Evolutionary conservation across 192 early-diverging fungal species (phyloP).

Genomic region (Chytriomyces hyalinus): DNA sequence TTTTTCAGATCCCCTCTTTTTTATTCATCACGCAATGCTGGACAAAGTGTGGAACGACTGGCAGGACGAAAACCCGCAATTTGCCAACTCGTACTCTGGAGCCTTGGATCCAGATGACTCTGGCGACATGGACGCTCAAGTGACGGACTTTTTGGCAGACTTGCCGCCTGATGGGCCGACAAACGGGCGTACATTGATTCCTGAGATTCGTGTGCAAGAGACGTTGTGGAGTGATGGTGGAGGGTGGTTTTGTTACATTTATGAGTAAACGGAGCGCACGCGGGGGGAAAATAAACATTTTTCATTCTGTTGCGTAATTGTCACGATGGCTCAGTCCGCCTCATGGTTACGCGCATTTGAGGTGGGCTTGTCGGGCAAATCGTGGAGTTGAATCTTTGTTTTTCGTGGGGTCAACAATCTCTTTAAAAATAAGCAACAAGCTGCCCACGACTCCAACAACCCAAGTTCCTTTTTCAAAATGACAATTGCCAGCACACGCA

Average conservation of each 20-base stretch:
- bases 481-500: no score
- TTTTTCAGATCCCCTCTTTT: slow-evolving; percentile 64
- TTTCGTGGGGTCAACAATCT: no score
- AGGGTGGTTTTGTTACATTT: slow-evolving; percentile 30
- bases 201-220: slow-evolving; percentile 6
- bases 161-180: not conserved
- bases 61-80: slow-evolving; percentile 14
- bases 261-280: not conserved
- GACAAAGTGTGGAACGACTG: slow-evolving; percentile 56
- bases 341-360: no score
- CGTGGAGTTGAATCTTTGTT: no score
- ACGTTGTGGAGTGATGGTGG: slow-evolving; percentile 21
- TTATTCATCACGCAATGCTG: slow-evolving; percentile 68
- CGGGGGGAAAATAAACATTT: not conserved
- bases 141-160: not conserved
- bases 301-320: no score
- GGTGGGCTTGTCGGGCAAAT: no score
- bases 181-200: not conserved
- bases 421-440: no score
- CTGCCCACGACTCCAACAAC: no score
- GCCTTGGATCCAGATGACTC: not conserved
- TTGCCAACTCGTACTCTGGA: slow-evolving; percentile 1
- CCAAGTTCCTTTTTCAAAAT: no score
- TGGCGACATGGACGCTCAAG: slow-evolving; percentile 1
- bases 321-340: no score